Evolutionary conservation across 805 yeast genomes (phyloP), one percentile per base, ranked within the genome.

Genomic region (Kuraishia hungarica): DNA sequence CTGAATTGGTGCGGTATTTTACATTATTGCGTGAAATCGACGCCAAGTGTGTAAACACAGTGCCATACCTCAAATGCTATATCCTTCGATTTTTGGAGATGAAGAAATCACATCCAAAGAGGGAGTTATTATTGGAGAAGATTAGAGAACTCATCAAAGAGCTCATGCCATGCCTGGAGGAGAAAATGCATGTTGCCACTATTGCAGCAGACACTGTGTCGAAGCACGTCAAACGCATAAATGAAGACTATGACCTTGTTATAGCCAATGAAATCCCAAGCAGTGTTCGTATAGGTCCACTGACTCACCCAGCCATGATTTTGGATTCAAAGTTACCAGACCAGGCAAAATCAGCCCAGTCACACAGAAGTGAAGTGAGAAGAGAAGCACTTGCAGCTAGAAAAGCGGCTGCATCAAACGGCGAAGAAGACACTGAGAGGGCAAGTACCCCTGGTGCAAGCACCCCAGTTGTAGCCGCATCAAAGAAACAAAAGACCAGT

Each of bases 111-210:
- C 72, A 72, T 56, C 74, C 74, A 6, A 71, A 72, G 58, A 64
- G 77, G 56, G 68, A 70, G 54, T 56, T 65, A 21, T 64, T 75
- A 7, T 65, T 79, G 57, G 61, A 66, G 26, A 61, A 67, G 24
- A 77, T 81, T 56, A 69, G 77, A 55, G 74, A 75, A 28, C 71
- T 76, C 55, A 73, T 81, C 59, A 76, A 73, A 59, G 96, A 89
- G 56, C 76, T 93, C 55, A 83, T 93, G 74, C 97, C 98, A 0
- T 89, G 97, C 58, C 71, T 93, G 55, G 98, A 93, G 67, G 97
- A 94, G 67, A 94, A 94, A 70, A 90, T 94, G 96, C 97, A 93
- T 68, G 97, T 94, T 48, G 93, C 97, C 3, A 86, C 93, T 1
- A 85, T 89, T 47, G 97, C 97, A 22, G 79, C 89, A 29, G 97